A percentile compares a stretch with the other conserved stretches of the same genome.
Evolutionary conservation across 2,329 filamentous ascomycete species (phyloP).

Genomic region (Aspergillus tamarii): DNA sequence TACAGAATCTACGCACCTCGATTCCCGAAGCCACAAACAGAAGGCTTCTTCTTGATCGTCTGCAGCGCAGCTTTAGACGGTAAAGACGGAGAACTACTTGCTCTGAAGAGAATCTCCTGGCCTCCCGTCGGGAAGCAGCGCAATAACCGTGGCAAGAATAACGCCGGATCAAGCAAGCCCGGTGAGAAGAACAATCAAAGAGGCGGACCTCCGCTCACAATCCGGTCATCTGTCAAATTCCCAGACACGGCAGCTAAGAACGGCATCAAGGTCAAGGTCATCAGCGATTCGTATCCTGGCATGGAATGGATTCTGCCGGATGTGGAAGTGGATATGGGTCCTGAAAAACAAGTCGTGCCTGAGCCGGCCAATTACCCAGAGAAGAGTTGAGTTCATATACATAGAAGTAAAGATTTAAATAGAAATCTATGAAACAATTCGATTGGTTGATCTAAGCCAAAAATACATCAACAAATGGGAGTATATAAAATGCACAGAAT

Average conservation of each 20-base stretch:
- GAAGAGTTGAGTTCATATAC: conserved; percentile 12
- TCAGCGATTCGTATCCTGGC: conserved; percentile 87
- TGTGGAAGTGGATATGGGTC: conserved; percentile 53
- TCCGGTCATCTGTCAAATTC: conserved; percentile 38
- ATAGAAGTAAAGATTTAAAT: neutral
- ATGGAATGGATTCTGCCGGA: conserved; percentile 63
- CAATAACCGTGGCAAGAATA: conserved; percentile 9
- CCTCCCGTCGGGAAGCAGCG: conserved; percentile 36
- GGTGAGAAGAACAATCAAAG: conserved; percentile 19
- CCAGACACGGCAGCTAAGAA: conserved; percentile 46
- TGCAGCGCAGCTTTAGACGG: conserved; percentile 48
- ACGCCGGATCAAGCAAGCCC: conserved; percentile 20
- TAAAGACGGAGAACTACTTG: conserved; percentile 74
- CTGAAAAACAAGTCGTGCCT: conserved; percentile 22
- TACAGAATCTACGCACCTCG: conserved; percentile 81
- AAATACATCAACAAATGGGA: neutral
- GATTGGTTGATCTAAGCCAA: neutral
- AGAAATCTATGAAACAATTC: neutral
- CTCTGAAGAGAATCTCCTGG: conserved; percentile 86
- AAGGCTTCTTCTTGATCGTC: conserved; percentile 88
- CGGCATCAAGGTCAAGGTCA: conserved; percentile 71
- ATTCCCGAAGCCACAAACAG: conserved; percentile 92
- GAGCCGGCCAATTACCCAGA: conserved; percentile 21
- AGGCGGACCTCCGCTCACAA: conserved; percentile 20
- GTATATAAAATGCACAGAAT: neutral